Percentiles rank a stretch among this genome's conserved stretches.
Conservation (phyloP, 768 basidiomycete species). For the Sporobolomyces phaffii region DNA sequence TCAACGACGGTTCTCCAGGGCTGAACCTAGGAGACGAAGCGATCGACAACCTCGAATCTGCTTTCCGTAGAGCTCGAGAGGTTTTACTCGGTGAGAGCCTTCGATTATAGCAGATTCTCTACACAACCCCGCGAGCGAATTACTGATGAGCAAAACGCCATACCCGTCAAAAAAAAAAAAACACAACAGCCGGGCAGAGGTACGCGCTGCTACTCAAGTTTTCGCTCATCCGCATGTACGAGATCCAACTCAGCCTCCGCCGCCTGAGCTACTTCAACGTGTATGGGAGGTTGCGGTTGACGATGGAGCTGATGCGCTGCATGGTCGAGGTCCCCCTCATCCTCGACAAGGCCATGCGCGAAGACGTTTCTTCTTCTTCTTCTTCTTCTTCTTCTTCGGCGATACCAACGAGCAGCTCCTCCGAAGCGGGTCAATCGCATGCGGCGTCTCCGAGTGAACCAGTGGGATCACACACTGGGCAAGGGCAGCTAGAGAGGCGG, state of each 20-base stretch:
- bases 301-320: slow-evolving; percentile 69
- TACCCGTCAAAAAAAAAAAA: too few relatives aligned
- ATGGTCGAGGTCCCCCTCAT: slow-evolving; percentile 68
- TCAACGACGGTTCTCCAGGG: slow-evolving; percentile 73
- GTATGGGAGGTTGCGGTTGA: slow-evolving; percentile 65
- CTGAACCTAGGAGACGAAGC: slow-evolving; percentile 71
- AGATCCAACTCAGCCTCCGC: slow-evolving; percentile 70
- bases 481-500: slow-evolving; percentile 29
- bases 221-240: slow-evolving; percentile 69
- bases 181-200: slow-evolving; percentile 56
- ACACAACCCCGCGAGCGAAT: too few relatives aligned
- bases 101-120: too few relatives aligned
- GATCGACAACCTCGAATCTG: slow-evolving; percentile 66
- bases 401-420: too few relatives aligned
- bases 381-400: not conserved
- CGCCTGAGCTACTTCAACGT: slow-evolving; percentile 72
- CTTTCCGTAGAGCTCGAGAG: slow-evolving; percentile 65
- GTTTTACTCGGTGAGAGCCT: slow-evolving; percentile 60
- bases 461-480: not conserved
- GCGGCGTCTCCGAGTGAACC: not conserved
- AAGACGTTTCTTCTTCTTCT: slow-evolving; percentile 40
- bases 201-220: slow-evolving; percentile 68
- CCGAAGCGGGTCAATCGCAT: not conserved
- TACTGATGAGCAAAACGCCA: too few relatives aligned
- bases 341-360: slow-evolving; percentile 62